Evolutionary conservation across 1,139 yeast genomes (phyloP).

Genomic region (Suhomyces chickasaworum): DNA sequence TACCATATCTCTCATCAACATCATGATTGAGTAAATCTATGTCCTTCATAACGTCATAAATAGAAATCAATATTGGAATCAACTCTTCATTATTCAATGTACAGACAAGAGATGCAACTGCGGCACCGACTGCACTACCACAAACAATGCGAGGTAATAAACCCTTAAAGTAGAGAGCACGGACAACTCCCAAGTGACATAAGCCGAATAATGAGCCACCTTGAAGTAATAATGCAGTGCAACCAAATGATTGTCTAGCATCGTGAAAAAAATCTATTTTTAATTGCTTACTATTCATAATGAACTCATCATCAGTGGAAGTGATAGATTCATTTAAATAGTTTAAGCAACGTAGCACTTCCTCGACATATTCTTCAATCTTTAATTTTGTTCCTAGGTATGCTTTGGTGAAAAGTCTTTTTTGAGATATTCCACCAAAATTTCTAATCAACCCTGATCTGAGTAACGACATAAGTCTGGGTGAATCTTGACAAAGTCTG

Average conservation of each 20-base stretch:
- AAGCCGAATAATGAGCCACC: slow-evolving; percentile 94
- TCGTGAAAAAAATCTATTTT: slow-evolving; percentile 87
- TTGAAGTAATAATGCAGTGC: slow-evolving; percentile 85
- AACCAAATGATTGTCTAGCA: slow-evolving; percentile 85
- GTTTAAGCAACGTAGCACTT: slow-evolving; percentile 70
- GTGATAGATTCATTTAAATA: slow-evolving; percentile 47
- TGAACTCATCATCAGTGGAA: slow-evolving; percentile 34
- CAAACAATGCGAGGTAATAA: slow-evolving; percentile 82
- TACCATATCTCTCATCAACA: slow-evolving; percentile 65
- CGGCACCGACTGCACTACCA: slow-evolving; percentile 95
- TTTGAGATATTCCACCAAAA: slow-evolving; percentile 88
- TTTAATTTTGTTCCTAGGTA: slow-evolving; percentile 85
- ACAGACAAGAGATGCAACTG: slow-evolving; percentile 85
- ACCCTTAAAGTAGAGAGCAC: slow-evolving; percentile 71
- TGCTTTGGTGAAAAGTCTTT: slow-evolving; percentile 75
- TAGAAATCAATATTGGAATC: slow-evolving; percentile 47
- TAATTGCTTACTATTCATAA: slow-evolving; percentile 56
- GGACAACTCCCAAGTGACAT: slow-evolving; percentile 90
- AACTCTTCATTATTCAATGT: slow-evolving; percentile 61
- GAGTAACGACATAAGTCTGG: slow-evolving; percentile 64
- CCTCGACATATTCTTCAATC: slow-evolving; percentile 83
- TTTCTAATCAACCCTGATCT: slow-evolving; percentile 85
- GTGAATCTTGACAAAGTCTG: slow-evolving; percentile 58
- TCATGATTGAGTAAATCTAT: slow-evolving; percentile 52
- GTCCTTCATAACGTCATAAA: slow-evolving; percentile 54